These are phyloP conservation scores for Diplodia corticola DNA, from an alignment of 2,329 filamentous ascomycete genomes.

Conservation along the genomic window DNA sequence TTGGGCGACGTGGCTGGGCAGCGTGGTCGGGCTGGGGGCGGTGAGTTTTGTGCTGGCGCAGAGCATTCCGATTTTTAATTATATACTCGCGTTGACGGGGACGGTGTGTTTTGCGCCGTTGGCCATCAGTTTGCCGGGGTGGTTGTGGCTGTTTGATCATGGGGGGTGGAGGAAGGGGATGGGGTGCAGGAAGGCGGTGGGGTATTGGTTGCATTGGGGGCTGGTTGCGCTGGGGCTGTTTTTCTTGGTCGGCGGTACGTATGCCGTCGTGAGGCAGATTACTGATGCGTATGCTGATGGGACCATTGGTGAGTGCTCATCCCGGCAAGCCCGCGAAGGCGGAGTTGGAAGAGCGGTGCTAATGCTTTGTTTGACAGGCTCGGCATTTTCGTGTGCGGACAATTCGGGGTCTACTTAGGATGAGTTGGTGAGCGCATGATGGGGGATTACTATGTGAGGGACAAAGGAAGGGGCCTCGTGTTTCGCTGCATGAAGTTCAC, in stretches of 20 bases:
- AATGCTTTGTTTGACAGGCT: slow-evolving; percentile 27
- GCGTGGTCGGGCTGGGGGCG: slow-evolving; percentile 50
- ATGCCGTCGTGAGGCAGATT: slow-evolving; percentile 53
- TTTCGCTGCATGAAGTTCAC: no score
- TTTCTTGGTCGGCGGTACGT: slow-evolving; percentile 52
- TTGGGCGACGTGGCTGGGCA: slow-evolving; percentile 50
- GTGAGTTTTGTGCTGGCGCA: slow-evolving; percentile 48
- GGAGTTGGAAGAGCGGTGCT: background rate
- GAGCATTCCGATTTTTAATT: slow-evolving; percentile 57
- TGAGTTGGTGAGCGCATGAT: no score
- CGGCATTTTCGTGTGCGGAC: slow-evolving; percentile 53
- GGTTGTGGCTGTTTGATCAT: slow-evolving; percentile 55
- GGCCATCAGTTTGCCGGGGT: slow-evolving; percentile 50
- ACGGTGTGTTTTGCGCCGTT: slow-evolving; percentile 55
- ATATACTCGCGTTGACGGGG: slow-evolving; percentile 53
- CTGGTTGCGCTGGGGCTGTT: slow-evolving; percentile 51
- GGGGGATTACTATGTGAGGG: no score
- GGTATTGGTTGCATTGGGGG: slow-evolving; percentile 45
- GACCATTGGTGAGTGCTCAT: slow-evolving; percentile 38
- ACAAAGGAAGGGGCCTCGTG: no score
- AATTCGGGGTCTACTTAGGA: slow-evolving; percentile 42
- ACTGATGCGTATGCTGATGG: slow-evolving; percentile 53
- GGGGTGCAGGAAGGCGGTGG: slow-evolving; percentile 33
- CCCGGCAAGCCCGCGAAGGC: no score
- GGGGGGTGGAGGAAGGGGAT: slow-evolving; percentile 42